Evolutionary conservation across 2,329 filamentous ascomycete genomes (phyloP).

Genomic region (Scedosporium dehoogii): DNA sequence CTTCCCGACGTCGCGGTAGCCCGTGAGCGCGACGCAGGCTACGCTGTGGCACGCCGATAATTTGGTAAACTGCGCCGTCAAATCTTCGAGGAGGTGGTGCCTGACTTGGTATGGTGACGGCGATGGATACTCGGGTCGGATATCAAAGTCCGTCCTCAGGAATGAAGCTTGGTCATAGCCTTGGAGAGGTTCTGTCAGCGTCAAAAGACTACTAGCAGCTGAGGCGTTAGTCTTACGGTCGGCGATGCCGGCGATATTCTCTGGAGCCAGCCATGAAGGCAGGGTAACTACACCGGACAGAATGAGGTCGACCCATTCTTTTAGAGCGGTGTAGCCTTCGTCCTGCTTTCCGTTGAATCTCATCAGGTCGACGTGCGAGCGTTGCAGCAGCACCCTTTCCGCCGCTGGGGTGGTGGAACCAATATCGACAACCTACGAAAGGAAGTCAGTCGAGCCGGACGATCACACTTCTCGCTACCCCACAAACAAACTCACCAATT

Average conservation of each 20-base stretch:
- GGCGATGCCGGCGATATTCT: not conserved
- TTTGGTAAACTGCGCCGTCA: not conserved
- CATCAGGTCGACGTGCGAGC: slow-evolving; percentile 5
- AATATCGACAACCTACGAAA: slow-evolving; percentile 3
- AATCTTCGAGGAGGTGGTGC: not conserved
- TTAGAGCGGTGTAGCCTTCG: slow-evolving; percentile 1
- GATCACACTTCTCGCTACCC: not conserved
- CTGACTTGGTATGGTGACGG: not conserved
- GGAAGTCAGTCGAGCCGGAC: not conserved
- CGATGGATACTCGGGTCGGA: not conserved
- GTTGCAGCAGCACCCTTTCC: not conserved
- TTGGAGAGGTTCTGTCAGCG: not conserved
- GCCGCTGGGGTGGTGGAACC: not conserved
- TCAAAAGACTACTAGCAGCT: not conserved
- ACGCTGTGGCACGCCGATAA: not conserved
- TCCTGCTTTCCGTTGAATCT: not conserved
- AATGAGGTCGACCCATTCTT: not conserved
- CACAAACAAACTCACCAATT: not conserved
- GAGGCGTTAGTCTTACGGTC: not conserved
- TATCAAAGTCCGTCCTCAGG: slow-evolving; percentile 1
- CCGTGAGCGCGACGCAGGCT: not conserved
- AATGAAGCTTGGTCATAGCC: not conserved
- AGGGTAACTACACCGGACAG: not conserved
- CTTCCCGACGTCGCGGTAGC: not conserved
- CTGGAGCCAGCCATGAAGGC: not conserved